A percentile compares a stretch with the other conserved stretches of the same genome.
Evolutionary conservation across 495 filamentous ascomycete genomes (phyloP).

Genomic region (Annulohypoxylon maeteangense): DNA sequence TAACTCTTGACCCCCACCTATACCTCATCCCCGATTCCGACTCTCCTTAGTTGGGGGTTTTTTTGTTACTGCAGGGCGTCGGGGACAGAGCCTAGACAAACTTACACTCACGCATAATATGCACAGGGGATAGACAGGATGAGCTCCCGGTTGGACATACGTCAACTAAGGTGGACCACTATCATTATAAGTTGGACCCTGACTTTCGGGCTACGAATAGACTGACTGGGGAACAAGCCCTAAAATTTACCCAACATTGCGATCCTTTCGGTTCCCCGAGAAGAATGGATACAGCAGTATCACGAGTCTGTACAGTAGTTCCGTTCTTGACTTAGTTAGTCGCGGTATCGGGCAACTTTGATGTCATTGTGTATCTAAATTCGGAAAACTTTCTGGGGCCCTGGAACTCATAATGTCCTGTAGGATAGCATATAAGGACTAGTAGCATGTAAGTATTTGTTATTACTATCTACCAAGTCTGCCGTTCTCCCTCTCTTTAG

Average conservation of each 20-base stretch:
- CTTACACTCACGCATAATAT: constrained; percentile 21
- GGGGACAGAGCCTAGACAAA: constrained; percentile 19
- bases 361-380: constrained; percentile 27
- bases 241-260: constrained; percentile 6
- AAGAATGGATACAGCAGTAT: constrained; percentile 18
- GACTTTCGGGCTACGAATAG: constrained; percentile 14
- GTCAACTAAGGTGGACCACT: constrained; percentile 21
- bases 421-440: neutral
- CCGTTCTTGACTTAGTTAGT: constrained; percentile 2
- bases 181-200: constrained; percentile 24
- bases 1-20: constrained; percentile 29
- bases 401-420: neutral
- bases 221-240: constrained; percentile 15
- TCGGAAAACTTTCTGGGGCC: neutral
- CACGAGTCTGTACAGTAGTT: constrained; percentile 1
- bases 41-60: constrained; percentile 17
- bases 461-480: neutral
- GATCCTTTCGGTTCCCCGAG: constrained; percentile 18
- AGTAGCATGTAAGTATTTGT: neutral
- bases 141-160: constrained; percentile 33
- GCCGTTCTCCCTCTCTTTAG: neutral
- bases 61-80: neutral
- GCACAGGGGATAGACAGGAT: constrained; percentile 12
- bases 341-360: constrained; percentile 36
- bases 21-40: neutral